Conservation (phyloP, 129 eudicot genomes). For the Solidago caesia region DNA sequence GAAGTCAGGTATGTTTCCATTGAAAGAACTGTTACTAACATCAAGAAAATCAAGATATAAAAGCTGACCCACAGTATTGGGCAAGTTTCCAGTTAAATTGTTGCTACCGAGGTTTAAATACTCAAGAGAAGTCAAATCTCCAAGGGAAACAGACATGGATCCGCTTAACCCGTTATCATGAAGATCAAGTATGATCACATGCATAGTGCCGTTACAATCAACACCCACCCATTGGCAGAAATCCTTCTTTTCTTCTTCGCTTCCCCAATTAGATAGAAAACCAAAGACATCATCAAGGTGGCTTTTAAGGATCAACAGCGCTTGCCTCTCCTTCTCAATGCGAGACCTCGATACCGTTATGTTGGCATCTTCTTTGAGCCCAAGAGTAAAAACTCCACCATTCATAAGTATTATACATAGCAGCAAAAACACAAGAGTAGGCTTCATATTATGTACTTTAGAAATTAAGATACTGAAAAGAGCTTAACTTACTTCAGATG, state of each 20-base stretch:
- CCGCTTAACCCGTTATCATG: not conserved
- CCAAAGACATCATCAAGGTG: not conserved
- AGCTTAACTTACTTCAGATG: not conserved
- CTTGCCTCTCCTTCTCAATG: constrained; percentile 25
- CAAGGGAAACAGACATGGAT: constrained; percentile 19
- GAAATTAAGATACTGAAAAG: not conserved
- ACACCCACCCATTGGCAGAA: constrained; percentile 50
- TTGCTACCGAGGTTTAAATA: constrained; percentile 4
- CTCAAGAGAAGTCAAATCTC: constrained; percentile 11
- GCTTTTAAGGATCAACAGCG: constrained; percentile 30
- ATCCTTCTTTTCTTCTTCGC: constrained; percentile 19
- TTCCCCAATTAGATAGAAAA: constrained; percentile 32
- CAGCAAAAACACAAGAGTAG: not conserved
- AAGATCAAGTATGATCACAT: constrained; percentile 34
- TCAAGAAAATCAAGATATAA: not conserved
- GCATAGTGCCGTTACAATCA: constrained; percentile 29
- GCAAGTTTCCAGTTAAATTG: not conserved
- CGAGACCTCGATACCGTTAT: not conserved
- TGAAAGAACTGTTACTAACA: not conserved
- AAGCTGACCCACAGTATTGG: not conserved
- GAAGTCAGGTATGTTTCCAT: not conserved
- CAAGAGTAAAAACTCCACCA: not conserved
- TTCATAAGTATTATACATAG: not conserved
- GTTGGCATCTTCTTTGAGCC: constrained; percentile 14
- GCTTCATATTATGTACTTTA: not conserved